phyloP scores from a whole-genome alignment of 768 basidiomycete genomes.

The Mycena venus region DNA sequence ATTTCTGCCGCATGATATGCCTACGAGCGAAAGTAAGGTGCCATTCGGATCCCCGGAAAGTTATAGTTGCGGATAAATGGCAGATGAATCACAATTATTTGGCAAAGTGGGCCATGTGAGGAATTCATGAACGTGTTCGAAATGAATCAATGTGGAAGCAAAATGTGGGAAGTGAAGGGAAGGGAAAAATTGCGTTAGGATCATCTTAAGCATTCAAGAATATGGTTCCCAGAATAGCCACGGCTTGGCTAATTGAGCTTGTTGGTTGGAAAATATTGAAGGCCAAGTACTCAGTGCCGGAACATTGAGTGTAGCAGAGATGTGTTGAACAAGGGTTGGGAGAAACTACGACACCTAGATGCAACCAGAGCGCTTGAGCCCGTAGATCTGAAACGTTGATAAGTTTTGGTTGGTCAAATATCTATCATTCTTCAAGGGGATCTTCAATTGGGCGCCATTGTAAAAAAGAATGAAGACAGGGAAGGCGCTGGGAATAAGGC shows the following conservation, averaged over 20 bases:
- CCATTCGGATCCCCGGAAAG: too few species aligned
- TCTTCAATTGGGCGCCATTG: not conserved
- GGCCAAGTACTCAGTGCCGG: not conserved
- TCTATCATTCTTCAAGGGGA: conserved; percentile 7
- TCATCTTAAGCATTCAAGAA: too few species aligned
- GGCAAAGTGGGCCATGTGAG: too few species aligned
- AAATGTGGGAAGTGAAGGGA: too few species aligned
- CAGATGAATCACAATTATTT: too few species aligned
- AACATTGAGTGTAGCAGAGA: not conserved
- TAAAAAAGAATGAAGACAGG: not conserved
- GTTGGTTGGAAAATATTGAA: not conserved
- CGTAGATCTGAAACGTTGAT: conserved; percentile 6
- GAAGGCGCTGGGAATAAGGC: not conserved
- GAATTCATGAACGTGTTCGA: too few species aligned
- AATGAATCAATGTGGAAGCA: too few species aligned
- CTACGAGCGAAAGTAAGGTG: too few species aligned
- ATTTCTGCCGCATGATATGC: not conserved
- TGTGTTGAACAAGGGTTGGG: not conserved
- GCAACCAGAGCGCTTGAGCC: conserved; percentile 6
- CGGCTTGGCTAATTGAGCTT: not conserved
- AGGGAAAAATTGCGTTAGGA: too few species aligned
- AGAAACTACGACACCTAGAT: not conserved
- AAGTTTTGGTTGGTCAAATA: not conserved
- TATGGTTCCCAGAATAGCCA: too few species aligned
- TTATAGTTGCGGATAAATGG: not conserved